Conservation (phyloP, 108 stramenopile genomes). For the Pinguiococcus pyrenoidosus region DNA sequence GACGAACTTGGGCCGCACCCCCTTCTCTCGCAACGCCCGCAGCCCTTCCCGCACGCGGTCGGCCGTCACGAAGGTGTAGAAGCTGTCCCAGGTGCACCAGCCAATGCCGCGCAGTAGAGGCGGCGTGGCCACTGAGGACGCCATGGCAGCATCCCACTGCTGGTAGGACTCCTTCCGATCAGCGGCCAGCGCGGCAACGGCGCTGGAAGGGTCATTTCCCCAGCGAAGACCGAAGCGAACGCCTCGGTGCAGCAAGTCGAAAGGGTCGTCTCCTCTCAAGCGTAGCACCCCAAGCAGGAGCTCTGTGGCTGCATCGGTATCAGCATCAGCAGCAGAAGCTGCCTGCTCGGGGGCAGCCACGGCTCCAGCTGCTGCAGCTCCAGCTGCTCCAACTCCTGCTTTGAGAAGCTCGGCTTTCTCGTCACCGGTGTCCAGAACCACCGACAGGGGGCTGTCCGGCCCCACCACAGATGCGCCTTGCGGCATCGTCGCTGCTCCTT, state of each 20-base stretch:
- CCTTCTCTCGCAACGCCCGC: background rate
- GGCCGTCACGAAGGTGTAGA: slow-evolving; percentile 28
- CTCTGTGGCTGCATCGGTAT: no score
- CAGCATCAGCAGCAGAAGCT: no score
- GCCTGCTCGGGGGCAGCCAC: no score
- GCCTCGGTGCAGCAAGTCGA: slow-evolving; percentile 1
- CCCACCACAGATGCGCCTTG: background rate
- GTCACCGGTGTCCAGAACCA: slow-evolving; percentile 7
- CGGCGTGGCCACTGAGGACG: slow-evolving; percentile 2
- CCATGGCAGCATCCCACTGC: background rate
- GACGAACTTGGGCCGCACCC: slow-evolving; percentile 5
- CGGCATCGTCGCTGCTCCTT: background rate
- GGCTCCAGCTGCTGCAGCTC: no score
- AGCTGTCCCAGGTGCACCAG: slow-evolving; percentile 65
- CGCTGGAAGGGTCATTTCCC: background rate
- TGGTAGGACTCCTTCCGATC: background rate
- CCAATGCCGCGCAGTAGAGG: slow-evolving; percentile 39
- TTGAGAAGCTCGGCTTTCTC: background rate
- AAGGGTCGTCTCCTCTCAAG: slow-evolving; percentile 7
- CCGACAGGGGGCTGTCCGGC: background rate
- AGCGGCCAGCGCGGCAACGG: background rate
- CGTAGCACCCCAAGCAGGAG: no score
- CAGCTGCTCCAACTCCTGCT: background rate
- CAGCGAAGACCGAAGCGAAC: background rate
- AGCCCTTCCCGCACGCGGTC: slow-evolving; percentile 17